phyloP scores from a whole-genome alignment of 2,329 filamentous ascomycete species.

The Beauveria sp. region DNA sequence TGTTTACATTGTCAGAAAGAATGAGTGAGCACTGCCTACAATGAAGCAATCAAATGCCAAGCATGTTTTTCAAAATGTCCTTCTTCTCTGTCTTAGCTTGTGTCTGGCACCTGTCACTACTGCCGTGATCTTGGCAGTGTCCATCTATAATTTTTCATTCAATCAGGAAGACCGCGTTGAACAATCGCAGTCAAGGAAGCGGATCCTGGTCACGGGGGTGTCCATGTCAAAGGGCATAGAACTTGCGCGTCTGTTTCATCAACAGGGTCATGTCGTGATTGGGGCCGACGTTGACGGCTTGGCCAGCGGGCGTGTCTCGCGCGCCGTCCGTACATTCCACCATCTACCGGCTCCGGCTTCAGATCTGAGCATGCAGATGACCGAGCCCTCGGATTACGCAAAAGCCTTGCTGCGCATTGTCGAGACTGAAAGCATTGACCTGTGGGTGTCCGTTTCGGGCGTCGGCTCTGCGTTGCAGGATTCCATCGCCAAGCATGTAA shows the following conservation, averaged over 20 bases:
- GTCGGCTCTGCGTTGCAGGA: slow-evolving; percentile 59
- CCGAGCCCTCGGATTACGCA: slow-evolving; percentile 36
- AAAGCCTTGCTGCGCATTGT: slow-evolving; percentile 51
- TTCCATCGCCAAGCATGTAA: slow-evolving; percentile 52
- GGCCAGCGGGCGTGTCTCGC: slow-evolving; percentile 51
- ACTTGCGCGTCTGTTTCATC: slow-evolving; percentile 57
- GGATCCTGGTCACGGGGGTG: slow-evolving; percentile 63
- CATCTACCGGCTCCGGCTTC: slow-evolving; percentile 24
- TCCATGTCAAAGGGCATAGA: slow-evolving; percentile 64
- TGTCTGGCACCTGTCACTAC: slow-evolving; percentile 43
- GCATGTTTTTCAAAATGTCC: slow-evolving; percentile 19
- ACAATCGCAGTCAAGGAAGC: slow-evolving; percentile 23
- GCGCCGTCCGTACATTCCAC: slow-evolving; percentile 48
- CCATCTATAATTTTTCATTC: slow-evolving; percentile 9
- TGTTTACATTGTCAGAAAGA: neutral
- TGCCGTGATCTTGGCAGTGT: slow-evolving; percentile 28
- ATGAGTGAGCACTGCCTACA: too few species aligned
- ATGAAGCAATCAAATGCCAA: neutral
- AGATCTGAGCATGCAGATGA: neutral
- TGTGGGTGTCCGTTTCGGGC: slow-evolving; percentile 71
- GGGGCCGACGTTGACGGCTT: slow-evolving; percentile 57
- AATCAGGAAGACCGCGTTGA: neutral
- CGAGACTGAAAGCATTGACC: slow-evolving; percentile 50
- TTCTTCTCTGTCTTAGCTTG: slow-evolving; percentile 22
- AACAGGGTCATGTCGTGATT: slow-evolving; percentile 60